Evolutionary conservation across 345 rosid species (phyloP).

Genomic region (Salix dunnii): DNA sequence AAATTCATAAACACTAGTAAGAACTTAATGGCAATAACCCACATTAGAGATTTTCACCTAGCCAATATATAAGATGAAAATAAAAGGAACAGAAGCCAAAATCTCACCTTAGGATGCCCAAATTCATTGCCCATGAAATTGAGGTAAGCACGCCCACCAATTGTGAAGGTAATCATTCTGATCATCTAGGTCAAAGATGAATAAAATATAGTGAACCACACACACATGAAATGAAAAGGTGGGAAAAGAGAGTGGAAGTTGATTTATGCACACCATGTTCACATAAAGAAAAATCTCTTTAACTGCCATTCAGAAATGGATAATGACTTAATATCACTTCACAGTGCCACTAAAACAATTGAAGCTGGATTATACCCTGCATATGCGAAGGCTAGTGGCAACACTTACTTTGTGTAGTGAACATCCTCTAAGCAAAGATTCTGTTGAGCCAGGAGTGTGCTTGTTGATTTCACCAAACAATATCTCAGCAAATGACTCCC

Average conservation of each 20-base stretch:
- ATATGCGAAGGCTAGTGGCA: neutral
- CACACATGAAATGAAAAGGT: neutral
- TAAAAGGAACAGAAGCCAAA: neutral
- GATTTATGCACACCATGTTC: neutral
- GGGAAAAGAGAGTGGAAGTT: neutral
- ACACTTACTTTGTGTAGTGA: slow-evolving; percentile 64
- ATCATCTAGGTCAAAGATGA: slow-evolving; percentile 63
- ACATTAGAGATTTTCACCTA: neutral
- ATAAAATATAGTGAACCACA: slow-evolving; percentile 7
- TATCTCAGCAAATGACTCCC: slow-evolving; percentile 83
- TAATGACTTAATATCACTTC: neutral
- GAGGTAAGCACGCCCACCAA: slow-evolving; percentile 83
- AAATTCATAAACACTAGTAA: slow-evolving; percentile 25
- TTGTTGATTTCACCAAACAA: slow-evolving; percentile 57
- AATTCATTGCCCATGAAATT: slow-evolving; percentile 98
- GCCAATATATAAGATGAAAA: neutral
- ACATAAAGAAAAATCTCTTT: neutral
- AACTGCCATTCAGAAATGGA: neutral
- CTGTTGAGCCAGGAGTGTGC: slow-evolving; percentile 45
- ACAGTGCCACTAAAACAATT: neutral
- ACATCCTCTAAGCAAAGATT: slow-evolving; percentile 55
- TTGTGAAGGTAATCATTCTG: slow-evolving; percentile 74
- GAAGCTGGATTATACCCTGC: neutral
- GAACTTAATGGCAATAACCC: neutral
- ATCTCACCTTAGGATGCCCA: slow-evolving; percentile 83